phyloP scores from a whole-genome alignment of 805 yeast species.

The Groenewaldozyma salmanticensis region DNA sequence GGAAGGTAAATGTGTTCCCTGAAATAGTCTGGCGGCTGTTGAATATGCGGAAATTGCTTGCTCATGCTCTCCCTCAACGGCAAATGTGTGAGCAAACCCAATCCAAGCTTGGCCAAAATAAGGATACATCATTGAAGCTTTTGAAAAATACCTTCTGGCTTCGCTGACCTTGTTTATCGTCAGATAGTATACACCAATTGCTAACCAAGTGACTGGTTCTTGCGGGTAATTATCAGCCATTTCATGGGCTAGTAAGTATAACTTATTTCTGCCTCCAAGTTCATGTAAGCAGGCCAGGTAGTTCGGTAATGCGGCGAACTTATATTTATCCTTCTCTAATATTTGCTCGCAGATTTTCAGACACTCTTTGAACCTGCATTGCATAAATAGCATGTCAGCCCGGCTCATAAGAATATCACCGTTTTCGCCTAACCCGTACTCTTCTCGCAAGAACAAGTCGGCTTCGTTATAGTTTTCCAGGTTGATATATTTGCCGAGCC shows the following conservation, averaged over 20 bases:
- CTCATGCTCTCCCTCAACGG: slow-evolving; percentile 97
- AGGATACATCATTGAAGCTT: slow-evolving; percentile 81
- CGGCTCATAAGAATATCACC: slow-evolving; percentile 57
- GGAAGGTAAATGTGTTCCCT: slow-evolving; percentile 71
- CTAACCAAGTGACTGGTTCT: slow-evolving; percentile 78
- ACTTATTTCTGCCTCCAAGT: slow-evolving; percentile 67
- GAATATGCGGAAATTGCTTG: slow-evolving; percentile 97
- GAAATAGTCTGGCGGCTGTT: slow-evolving; percentile 82
- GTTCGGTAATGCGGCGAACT: slow-evolving; percentile 61
- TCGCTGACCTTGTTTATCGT: slow-evolving; percentile 63
- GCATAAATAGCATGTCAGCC: slow-evolving; percentile 62
- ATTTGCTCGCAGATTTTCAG: slow-evolving; percentile 56
- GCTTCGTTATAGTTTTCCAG: slow-evolving; percentile 53
- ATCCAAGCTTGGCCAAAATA: slow-evolving; percentile 95
- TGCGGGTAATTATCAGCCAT: slow-evolving; percentile 78
- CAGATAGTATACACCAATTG: slow-evolving; percentile 85
- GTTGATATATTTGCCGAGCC: slow-evolving; percentile 61
- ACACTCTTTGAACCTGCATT: slow-evolving; percentile 73
- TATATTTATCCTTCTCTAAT: slow-evolving; percentile 48
- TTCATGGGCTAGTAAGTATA: slow-evolving; percentile 73
- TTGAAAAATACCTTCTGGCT: slow-evolving; percentile 80
- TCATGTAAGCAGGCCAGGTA: slow-evolving; percentile 82
- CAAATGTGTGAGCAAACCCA: slow-evolving; percentile 97
- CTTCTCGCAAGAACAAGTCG: slow-evolving; percentile 54
- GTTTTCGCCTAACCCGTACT: slow-evolving; percentile 60